These are phyloP conservation scores for Apiospora hydei DNA, from an alignment of 2,329 filamentous ascomycete genomes.

Conservation along the genomic window DNA sequence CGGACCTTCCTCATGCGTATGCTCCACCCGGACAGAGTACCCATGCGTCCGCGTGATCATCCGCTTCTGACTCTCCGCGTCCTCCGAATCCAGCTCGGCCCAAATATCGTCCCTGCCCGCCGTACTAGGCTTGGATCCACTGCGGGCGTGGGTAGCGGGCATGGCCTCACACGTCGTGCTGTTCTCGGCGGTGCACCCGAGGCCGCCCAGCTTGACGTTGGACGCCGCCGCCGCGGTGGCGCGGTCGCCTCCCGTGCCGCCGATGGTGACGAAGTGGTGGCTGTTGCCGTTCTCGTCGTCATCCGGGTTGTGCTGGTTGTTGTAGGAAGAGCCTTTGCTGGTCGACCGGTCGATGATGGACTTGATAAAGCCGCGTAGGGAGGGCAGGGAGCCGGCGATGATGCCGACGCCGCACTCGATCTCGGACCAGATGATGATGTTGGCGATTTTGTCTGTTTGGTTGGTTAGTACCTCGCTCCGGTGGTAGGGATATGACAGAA, in stretches of 20 bases:
- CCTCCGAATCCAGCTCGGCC: not conserved
- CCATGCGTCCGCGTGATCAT: not conserved
- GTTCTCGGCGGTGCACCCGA: not conserved
- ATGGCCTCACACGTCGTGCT: not conserved
- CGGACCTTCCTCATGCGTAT: no score
- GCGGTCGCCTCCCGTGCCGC: not conserved
- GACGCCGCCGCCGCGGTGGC: not conserved
- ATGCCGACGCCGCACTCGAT: conserved; percentile 39
- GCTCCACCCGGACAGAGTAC: not conserved
- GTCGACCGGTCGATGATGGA: conserved; percentile 1
- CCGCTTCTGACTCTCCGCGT: not conserved
- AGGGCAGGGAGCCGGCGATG: conserved; percentile 37
- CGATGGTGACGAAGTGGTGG: conserved; percentile 7
- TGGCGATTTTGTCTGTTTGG: conserved; percentile 19
- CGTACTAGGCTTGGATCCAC: no score
- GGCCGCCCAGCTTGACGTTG: conserved; percentile 5
- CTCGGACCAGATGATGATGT: conserved; percentile 37
- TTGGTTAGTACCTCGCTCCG: no score
- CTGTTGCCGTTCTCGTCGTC: not conserved
- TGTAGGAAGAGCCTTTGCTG: not conserved
- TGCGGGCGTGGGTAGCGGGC: no score
- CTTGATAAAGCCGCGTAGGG: conserved; percentile 37
- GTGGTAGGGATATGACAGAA: no score
- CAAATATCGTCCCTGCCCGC: not conserved
- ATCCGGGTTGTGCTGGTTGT: not conserved